Evolutionary conservation across 2,329 filamentous ascomycete species (phyloP).

Genomic region (Ophiocordyceps polyrhachis-furcata): DNA sequence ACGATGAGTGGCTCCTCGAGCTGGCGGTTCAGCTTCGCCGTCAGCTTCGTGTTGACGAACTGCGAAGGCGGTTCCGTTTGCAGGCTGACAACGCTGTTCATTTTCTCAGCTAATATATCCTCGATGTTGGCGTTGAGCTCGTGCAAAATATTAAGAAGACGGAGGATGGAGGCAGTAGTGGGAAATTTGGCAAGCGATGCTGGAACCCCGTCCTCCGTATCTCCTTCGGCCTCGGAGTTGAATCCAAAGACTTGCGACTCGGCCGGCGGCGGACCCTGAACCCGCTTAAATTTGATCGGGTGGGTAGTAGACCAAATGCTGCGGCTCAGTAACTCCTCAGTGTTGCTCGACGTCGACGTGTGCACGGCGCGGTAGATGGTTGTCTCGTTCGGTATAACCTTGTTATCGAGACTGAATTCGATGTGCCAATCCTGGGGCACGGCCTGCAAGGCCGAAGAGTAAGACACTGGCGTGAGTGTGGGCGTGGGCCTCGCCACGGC

Average conservation of each 20-base stretch:
- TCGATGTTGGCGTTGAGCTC: constrained; percentile 86
- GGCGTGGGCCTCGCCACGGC: constrained; percentile 37
- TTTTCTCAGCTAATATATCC: constrained; percentile 64
- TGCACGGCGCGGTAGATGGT: constrained; percentile 94
- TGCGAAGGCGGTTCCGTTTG: constrained; percentile 73
- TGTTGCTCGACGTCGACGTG: constrained; percentile 25
- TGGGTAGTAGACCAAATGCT: constrained; percentile 85
- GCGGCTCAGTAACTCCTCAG: constrained; percentile 47
- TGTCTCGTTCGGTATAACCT: constrained; percentile 72
- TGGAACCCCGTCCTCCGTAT: constrained; percentile 45
- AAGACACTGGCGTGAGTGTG: constrained; percentile 45
- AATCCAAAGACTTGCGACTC: constrained; percentile 45
- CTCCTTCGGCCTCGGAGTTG: constrained; percentile 27
- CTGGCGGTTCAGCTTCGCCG: constrained; percentile 91
- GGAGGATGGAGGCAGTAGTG: constrained; percentile 70
- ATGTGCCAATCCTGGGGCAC: constrained; percentile 91
- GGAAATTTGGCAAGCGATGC: constrained; percentile 68
- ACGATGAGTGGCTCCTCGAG: constrained; percentile 93
- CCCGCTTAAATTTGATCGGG: constrained; percentile 78
- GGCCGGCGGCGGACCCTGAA: constrained; percentile 61
- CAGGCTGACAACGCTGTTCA: constrained; percentile 46
- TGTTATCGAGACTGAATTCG: constrained; percentile 75
- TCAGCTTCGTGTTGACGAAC: constrained; percentile 97
- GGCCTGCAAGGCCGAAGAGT: constrained; percentile 66
- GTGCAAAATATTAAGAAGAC: constrained; percentile 75